These are phyloP conservation scores for Waitea zeae DNA, from an alignment of 1,284 basidiomycete species.

Conservation along the genomic window DNA sequence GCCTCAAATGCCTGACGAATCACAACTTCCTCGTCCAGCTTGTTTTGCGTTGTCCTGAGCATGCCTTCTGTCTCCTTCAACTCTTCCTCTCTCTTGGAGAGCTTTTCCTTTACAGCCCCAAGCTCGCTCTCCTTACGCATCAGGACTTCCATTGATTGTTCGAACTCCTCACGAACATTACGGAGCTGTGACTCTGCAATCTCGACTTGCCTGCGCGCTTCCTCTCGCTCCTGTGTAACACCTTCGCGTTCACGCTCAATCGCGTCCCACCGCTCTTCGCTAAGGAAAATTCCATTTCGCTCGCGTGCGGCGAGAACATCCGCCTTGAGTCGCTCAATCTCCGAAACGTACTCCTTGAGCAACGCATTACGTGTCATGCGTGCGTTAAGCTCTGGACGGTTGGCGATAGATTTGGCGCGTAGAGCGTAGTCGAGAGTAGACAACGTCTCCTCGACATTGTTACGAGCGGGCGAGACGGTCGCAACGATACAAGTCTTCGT, in stretches of 20 bases:
- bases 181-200: slow-evolving; percentile 72
- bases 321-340: slow-evolving; percentile 87
- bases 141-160: slow-evolving; percentile 67
- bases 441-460: slow-evolving; percentile 93
- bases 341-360: slow-evolving; percentile 88
- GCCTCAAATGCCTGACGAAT: slow-evolving; percentile 62
- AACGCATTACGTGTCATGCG: slow-evolving; percentile 87
- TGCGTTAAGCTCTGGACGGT: slow-evolving; percentile 91
- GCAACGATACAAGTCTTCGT: slow-evolving; percentile 99
- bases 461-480: slow-evolving; percentile 81
- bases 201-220: slow-evolving; percentile 68
- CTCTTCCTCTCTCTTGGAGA: slow-evolving; percentile 36
- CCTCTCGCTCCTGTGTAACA: slow-evolving; percentile 58
- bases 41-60: slow-evolving; percentile 32
- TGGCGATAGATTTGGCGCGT: slow-evolving; percentile 90
- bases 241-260: slow-evolving; percentile 65
- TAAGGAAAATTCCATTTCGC: slow-evolving; percentile 90
- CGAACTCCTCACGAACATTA: slow-evolving; percentile 76
- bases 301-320: slow-evolving; percentile 83
- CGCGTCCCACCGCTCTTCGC: slow-evolving; percentile 78
- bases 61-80: slow-evolving; percentile 36
- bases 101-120: slow-evolving; percentile 37
- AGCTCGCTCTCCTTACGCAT: slow-evolving; percentile 64
- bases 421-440: slow-evolving; percentile 97
- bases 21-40: slow-evolving; percentile 62